Percentiles rank a stretch among this genome's conserved stretches.
phyloP scores from a whole-genome alignment of 2,329 filamentous ascomycete species.

The Nannizziopsis arthrosporioides region DNA sequence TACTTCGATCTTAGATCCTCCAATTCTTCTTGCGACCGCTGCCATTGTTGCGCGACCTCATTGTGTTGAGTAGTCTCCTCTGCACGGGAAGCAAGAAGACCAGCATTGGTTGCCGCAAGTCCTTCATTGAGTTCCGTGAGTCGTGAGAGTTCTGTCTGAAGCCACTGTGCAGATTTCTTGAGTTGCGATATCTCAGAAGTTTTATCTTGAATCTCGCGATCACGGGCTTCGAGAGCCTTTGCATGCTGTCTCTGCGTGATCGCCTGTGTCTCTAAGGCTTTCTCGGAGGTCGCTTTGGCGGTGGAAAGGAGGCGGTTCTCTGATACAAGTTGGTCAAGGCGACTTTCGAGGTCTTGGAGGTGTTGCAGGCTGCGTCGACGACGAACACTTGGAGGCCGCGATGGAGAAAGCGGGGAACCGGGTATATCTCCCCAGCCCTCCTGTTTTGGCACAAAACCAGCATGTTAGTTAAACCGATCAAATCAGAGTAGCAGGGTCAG shows the following conservation, averaged over 20 bases:
- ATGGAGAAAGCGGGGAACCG: conserved; percentile 77
- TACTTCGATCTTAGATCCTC: conserved; percentile 55
- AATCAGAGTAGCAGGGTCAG: conserved; percentile 25
- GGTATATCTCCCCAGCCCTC: conserved; percentile 86
- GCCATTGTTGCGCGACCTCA: conserved; percentile 41
- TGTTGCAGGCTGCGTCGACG: conserved; percentile 96
- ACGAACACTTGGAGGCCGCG: conserved; percentile 82
- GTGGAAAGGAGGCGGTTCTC: conserved; percentile 75
- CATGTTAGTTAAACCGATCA: conserved; percentile 11
- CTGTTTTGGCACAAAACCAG: conserved; percentile 39
- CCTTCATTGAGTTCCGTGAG: conserved; percentile 73
- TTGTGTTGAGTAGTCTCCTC: conserved; percentile 56
- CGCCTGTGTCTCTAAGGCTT: conserved; percentile 46
- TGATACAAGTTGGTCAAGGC: conserved; percentile 63
- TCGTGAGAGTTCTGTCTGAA: conserved; percentile 70
- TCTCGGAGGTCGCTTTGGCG: conserved; percentile 58
- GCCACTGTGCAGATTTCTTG: conserved; percentile 62
- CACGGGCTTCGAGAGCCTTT: conserved; percentile 51
- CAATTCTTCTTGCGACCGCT: conserved; percentile 56
- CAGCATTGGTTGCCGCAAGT: conserved; percentile 61
- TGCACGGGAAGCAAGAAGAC: conserved; percentile 59
- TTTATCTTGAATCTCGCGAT: conserved; percentile 62
- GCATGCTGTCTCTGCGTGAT: conserved; percentile 44
- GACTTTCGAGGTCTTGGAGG: conserved; percentile 72
- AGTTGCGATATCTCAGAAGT: conserved; percentile 79